A percentile compares a stretch with the other conserved stretches of the same genome.
Conservation (phyloP, 2,329 filamentous ascomycete species). For the Geosmithia putterillii region DNA sequence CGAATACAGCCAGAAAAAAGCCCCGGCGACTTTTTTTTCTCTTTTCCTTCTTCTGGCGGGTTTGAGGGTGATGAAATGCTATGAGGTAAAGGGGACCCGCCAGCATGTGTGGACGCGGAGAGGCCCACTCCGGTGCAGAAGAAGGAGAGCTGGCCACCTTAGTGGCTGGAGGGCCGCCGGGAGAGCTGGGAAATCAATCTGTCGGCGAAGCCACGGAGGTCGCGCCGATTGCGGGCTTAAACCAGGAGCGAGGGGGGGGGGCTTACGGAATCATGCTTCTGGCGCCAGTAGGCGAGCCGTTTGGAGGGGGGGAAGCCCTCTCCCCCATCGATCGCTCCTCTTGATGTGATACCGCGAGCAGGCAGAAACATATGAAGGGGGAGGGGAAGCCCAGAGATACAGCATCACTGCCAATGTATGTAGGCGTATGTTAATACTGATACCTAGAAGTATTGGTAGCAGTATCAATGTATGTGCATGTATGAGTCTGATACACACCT, state of each 20-base stretch:
- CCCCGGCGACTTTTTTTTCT: too few species aligned
- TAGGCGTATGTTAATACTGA: too few species aligned
- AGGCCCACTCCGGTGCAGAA: slow-evolving; percentile 1
- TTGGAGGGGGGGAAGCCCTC: too few species aligned
- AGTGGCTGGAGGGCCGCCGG: neutral
- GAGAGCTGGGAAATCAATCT: neutral
- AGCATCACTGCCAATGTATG: too few species aligned
- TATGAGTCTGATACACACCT: too few species aligned
- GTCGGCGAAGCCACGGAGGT: neutral
- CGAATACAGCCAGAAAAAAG: too few species aligned
- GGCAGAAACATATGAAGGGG: too few species aligned
- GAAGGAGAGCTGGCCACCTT: neutral
- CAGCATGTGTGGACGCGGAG: neutral
- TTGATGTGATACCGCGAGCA: too few species aligned
- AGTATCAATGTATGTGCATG: too few species aligned
- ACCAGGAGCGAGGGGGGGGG: neutral
- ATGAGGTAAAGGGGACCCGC: neutral
- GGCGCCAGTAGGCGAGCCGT: neutral
- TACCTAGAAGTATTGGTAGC: too few species aligned
- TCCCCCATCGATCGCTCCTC: too few species aligned
- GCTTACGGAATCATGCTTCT: neutral
- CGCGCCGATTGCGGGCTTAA: slow-evolving; percentile 1
- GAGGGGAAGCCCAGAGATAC: neutral
- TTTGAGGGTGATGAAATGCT: neutral
- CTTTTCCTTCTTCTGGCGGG: neutral